Conservation (phyloP, 2,329 filamentous ascomycete genomes). For the Ophiosphaerella korrae region DNA sequence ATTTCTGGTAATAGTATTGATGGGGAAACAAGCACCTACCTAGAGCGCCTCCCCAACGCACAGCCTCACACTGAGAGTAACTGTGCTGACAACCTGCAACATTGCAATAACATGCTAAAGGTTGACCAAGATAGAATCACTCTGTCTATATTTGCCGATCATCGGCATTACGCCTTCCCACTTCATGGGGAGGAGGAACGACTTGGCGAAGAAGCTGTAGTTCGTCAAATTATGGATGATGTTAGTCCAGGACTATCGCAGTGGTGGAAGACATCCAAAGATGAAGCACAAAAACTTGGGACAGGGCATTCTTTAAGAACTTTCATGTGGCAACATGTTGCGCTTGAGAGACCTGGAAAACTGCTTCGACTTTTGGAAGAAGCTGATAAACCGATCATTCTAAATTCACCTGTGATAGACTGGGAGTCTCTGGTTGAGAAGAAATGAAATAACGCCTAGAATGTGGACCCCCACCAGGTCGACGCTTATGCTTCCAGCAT, state of each 20-base stretch:
- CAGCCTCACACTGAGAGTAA: neutral
- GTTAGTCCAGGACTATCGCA: conserved; percentile 1
- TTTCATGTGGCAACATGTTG: conserved; percentile 7
- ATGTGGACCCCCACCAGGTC: too few relatives aligned
- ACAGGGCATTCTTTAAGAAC: conserved; percentile 2
- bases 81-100: neutral
- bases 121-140: conserved; percentile 7
- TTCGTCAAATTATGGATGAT: conserved; percentile 1
- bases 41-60: conserved; percentile 2
- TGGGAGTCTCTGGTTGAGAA: too few relatives aligned
- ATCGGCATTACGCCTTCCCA: conserved; percentile 13
- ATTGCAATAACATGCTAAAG: conserved; percentile 4
- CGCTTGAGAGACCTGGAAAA: neutral
- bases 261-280: conserved; percentile 1
- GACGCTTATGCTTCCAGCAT: too few relatives aligned
- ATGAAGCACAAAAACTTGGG: neutral
- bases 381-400: neutral
- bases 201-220: neutral
- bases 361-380: neutral
- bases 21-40: conserved; percentile 1
- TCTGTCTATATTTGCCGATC: conserved; percentile 11
- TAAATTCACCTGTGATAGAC: neutral
- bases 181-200: neutral
- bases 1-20: conserved; percentile 4
- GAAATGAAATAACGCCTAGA: too few relatives aligned